A percentile compares a stretch with the other conserved stretches of the same genome.
Evolutionary conservation across 257 asterid genomes (phyloP).

Genomic region (Handroanthus guayacan): DNA sequence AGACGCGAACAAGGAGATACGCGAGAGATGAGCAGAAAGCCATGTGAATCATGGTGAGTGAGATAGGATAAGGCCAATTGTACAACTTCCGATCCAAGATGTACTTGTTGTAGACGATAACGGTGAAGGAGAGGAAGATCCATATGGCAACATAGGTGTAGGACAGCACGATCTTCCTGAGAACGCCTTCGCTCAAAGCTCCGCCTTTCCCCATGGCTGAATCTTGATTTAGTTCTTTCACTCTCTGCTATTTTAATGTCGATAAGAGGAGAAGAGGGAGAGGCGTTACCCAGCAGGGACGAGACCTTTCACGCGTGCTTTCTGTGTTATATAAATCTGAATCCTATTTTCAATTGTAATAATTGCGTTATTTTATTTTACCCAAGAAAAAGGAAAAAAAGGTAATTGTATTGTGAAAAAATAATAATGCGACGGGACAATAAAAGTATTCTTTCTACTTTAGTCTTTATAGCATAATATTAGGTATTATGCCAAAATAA

Average conservation of each 20-base stretch:
- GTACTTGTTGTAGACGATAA: constrained; percentile 47
- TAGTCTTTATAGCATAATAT: no score
- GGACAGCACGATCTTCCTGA: constrained; percentile 39
- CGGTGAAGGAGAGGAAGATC: constrained; percentile 47
- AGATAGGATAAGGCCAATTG: constrained; percentile 42
- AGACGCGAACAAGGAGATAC: constrained; percentile 33
- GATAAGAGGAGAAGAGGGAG: background rate
- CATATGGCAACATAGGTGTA: constrained; percentile 38
- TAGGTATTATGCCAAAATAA: no score
- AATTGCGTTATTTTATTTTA: background rate
- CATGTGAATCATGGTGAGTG: constrained; percentile 44
- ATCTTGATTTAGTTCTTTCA: background rate
- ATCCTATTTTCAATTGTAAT: background rate
- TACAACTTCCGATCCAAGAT: constrained; percentile 42
- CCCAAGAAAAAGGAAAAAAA: background rate
- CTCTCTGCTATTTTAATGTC: background rate
- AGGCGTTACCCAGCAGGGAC: constrained; percentile 1
- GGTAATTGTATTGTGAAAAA: background rate
- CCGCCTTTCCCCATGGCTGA: constrained; percentile 45
- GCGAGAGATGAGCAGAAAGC: constrained; percentile 36
- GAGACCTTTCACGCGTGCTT: background rate
- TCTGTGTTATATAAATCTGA: background rate
- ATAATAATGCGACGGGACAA: background rate
- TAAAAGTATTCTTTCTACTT: no score
- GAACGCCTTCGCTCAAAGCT: constrained; percentile 37